These are phyloP conservation scores for Vaccinium macrocarpon DNA, from an alignment of 148 eudicot genomes.

Conservation along the genomic window DNA sequence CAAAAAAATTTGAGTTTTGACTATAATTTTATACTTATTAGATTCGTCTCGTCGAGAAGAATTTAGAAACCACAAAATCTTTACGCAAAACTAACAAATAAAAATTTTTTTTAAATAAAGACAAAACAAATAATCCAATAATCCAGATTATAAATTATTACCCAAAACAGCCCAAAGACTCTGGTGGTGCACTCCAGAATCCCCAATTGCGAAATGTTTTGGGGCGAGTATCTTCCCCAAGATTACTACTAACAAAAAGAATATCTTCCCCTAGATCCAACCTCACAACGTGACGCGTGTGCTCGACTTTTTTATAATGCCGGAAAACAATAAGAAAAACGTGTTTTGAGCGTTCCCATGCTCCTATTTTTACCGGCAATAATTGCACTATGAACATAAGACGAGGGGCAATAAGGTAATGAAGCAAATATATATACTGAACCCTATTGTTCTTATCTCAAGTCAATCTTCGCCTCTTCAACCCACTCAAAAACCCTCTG, in stretches of 20 bases:
- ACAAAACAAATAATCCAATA: too few relatives aligned
- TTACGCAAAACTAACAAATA: too few relatives aligned
- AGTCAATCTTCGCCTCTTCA: neutral
- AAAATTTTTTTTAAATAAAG: too few relatives aligned
- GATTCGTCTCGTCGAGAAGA: too few relatives aligned
- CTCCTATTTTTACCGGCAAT: neutral
- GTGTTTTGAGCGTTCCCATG: neutral
- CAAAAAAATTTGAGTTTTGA: too few relatives aligned
- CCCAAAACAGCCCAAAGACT: too few relatives aligned
- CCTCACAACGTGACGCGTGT: neutral
- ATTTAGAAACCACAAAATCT: too few relatives aligned
- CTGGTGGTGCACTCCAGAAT: too few relatives aligned
- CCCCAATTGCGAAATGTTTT: too few relatives aligned
- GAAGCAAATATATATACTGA: neutral
- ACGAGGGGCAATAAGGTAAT: constrained; percentile 9
- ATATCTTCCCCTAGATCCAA: neutral
- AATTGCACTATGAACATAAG: neutral
- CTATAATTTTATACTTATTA: too few relatives aligned
- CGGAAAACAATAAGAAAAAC: neutral
- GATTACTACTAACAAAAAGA: neutral
- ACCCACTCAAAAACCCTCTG: neutral
- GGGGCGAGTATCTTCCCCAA: too few relatives aligned
- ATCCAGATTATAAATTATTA: too few relatives aligned
- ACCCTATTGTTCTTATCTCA: neutral
- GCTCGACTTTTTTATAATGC: neutral